These are phyloP conservation scores for Coniochaeta pulveracea DNA, from an alignment of 2,329 filamentous ascomycete species.

Conservation along the genomic window DNA sequence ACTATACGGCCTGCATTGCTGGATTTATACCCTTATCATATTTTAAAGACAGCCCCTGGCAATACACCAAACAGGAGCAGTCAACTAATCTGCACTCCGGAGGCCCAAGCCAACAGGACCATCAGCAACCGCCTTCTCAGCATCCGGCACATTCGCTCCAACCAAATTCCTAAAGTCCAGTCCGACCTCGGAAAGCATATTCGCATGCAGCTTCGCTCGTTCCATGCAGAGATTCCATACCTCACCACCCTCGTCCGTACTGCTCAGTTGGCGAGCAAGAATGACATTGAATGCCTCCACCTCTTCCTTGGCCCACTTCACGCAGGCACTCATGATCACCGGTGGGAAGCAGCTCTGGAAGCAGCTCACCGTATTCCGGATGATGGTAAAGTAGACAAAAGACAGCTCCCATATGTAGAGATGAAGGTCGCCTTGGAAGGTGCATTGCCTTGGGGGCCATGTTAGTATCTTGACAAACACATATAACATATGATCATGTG, in stretches of 20 bases:
- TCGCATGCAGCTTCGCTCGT: slow-evolving; percentile 68
- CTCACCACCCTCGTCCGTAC: slow-evolving; percentile 63
- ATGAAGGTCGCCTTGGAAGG: slow-evolving; percentile 88
- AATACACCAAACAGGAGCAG: too few species aligned
- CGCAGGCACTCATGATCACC: slow-evolving; percentile 82
- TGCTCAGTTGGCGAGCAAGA: slow-evolving; percentile 74
- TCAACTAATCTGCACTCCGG: too few species aligned
- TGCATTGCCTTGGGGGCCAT: slow-evolving; percentile 58
- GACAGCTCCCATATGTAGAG: slow-evolving; percentile 92
- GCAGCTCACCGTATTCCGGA: slow-evolving; percentile 83
- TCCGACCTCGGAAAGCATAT: slow-evolving; percentile 71
- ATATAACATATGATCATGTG: background rate
- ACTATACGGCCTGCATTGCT: too few species aligned
- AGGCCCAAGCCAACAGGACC: slow-evolving; percentile 29
- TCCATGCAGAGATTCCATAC: slow-evolving; percentile 78
- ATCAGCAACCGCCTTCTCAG: slow-evolving; percentile 12
- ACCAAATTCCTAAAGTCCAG: slow-evolving; percentile 82
- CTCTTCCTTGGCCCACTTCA: slow-evolving; percentile 96
- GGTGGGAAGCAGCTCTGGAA: slow-evolving; percentile 82
- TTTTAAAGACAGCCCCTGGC: too few species aligned
- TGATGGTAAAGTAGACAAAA: slow-evolving; percentile 89
- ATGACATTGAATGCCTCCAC: slow-evolving; percentile 84
- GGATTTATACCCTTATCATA: too few species aligned
- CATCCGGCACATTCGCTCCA: slow-evolving; percentile 38
- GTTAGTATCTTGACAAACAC: slow-evolving; percentile 8